Conservation (phyloP, 306 rosid genomes). For the Heteromeles arbutifolia region DNA sequence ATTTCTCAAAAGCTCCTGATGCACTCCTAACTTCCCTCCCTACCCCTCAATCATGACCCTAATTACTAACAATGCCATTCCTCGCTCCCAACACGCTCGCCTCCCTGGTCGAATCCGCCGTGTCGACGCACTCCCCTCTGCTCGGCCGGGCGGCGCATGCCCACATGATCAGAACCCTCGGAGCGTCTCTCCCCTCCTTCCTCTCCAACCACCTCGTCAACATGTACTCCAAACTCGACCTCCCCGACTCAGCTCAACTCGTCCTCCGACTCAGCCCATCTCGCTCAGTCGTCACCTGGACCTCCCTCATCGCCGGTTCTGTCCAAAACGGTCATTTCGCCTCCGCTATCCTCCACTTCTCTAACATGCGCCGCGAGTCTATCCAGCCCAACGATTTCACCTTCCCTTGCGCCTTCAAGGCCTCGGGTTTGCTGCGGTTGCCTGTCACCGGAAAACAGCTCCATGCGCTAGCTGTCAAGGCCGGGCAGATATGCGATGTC, state of each 20-base stretch:
- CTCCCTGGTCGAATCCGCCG: conserved; percentile 49
- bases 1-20: not conserved
- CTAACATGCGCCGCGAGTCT: conserved; percentile 51
- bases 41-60: conserved; percentile 13
- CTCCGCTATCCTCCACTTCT: conserved; percentile 45
- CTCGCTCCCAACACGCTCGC: conserved; percentile 43
- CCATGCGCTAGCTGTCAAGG: conserved; percentile 63
- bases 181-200: conserved; percentile 47
- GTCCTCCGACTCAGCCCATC: conserved; percentile 47
- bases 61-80: conserved; percentile 32
- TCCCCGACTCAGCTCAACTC: conserved; percentile 47
- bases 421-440: conserved; percentile 46
- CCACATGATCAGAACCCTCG: conserved; percentile 48
- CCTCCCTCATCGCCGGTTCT: conserved; percentile 76
- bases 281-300: conserved; percentile 82
- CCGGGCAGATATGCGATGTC: conserved; percentile 54
- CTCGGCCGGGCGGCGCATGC: conserved; percentile 67
- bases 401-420: conserved; percentile 70
- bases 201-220: conserved; percentile 74
- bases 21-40: conserved; percentile 1
- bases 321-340: conserved; percentile 54
- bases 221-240: conserved; percentile 88
- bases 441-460: conserved; percentile 51
- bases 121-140: conserved; percentile 36
- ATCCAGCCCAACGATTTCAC: conserved; percentile 83